Percentiles rank a stretch among this genome's conserved stretches.
Conservation (phyloP, 805 yeast species). For the Ogataea zsoltii region DNA sequence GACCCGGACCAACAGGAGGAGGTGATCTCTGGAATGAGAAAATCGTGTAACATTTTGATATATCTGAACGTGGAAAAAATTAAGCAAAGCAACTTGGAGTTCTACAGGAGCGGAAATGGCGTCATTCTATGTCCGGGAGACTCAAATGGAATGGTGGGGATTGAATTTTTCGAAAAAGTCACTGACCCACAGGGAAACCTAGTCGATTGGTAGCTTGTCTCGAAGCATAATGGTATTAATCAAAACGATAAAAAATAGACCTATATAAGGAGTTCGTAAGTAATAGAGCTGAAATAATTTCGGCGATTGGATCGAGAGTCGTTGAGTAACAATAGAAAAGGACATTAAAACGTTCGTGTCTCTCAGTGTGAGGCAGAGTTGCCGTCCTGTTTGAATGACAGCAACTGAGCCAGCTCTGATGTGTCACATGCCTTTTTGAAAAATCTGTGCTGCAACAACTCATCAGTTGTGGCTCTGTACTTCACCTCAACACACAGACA, state of each 20-base stretch:
- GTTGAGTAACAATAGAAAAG: no score
- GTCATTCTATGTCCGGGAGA: constrained; percentile 72
- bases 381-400: constrained; percentile 37
- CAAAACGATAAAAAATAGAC: neutral
- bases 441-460: constrained; percentile 75
- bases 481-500: constrained; percentile 94
- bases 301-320: no score
- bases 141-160: constrained; percentile 49
- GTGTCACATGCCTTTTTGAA: constrained; percentile 63
- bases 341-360: no score
- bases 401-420: constrained; percentile 56
- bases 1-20: constrained; percentile 14
- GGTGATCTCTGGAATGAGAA: constrained; percentile 75
- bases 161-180: constrained; percentile 41
- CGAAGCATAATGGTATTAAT: constrained; percentile 3
- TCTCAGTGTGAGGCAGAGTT: constrained; percentile 9
- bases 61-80: constrained; percentile 59
- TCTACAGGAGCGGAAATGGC: constrained; percentile 69
- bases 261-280: no score
- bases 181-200: constrained; percentile 24
- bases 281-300: no score
- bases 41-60: constrained; percentile 56
- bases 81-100: constrained; percentile 42
- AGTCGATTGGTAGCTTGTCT: constrained; percentile 1
- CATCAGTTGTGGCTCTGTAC: constrained; percentile 88